Conservation (phyloP, 306 rosid species). For the Cucurbita ficifolia region DNA sequence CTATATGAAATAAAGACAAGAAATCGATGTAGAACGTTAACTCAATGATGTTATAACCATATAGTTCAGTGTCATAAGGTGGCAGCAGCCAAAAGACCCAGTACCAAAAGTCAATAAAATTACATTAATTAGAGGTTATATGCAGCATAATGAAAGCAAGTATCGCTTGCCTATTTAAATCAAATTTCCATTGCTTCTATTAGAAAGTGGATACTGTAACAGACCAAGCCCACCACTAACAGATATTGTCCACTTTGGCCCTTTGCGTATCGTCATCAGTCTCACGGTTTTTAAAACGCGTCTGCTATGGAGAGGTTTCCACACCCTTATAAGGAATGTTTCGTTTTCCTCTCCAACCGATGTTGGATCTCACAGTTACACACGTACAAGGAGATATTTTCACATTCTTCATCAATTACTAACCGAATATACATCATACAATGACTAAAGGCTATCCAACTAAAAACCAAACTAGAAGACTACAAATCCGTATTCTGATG, state of each 20-base stretch:
- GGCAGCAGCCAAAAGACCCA: not conserved
- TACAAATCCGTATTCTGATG: not conserved
- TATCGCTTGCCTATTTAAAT: not conserved
- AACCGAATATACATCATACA: too few relatives aligned
- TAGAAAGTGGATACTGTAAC: not conserved
- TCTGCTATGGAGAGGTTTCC: too few relatives aligned
- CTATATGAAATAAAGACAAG: conserved; percentile 14
- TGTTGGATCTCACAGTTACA: too few relatives aligned
- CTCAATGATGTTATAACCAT: not conserved
- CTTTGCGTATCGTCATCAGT: too few relatives aligned
- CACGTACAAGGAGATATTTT: not conserved
- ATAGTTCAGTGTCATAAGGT: not conserved
- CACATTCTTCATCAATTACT: not conserved
- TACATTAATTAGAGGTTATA: not conserved
- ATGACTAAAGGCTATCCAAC: not conserved
- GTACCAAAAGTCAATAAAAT: not conserved
- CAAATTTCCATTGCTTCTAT: not conserved
- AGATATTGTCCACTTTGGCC: too few relatives aligned
- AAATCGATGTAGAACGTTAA: not conserved
- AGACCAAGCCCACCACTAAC: too few relatives aligned
- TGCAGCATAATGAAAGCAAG: not conserved
- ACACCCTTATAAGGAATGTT: too few relatives aligned
- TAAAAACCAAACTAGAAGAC: not conserved
- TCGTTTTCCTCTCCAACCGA: too few relatives aligned
- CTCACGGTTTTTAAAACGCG: too few relatives aligned